Base-by-base conservation (phyloP, 1,284 basidiomycete species). In the Cutaneotrichosporon cyanovorans region DNA sequence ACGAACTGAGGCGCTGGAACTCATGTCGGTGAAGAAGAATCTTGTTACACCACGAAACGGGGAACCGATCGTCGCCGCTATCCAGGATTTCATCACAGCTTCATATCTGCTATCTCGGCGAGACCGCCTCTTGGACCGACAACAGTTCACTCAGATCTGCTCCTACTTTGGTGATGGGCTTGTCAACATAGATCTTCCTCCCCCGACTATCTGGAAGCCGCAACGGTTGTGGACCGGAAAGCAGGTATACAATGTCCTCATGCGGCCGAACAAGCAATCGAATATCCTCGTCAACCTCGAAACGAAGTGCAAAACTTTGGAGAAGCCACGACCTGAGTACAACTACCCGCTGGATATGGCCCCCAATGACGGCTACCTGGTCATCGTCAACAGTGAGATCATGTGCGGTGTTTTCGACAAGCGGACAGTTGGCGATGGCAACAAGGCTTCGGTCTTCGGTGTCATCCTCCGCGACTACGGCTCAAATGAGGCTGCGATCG, bases 381-480 rank as follows among this genome's bases (percentile, higher is more conserved):
- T 98, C 48, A 84, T 99, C 46, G 83, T 92, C 54, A 99, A 98
- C 70, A 92, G 87, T 66, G 92, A 98, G 72, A 91, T 99, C 64
- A 97, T 98, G 89, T 97, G 93, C 63, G 95, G 95, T 41, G 87
- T 93, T 9, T 95, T 98, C 80, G 95, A 99, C 76, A 99, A 99
- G 75, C 88, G 88, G 18, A 97, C 91, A 0, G 87, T 98, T 5
- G 95, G 95, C 48, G 88, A 90, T 62, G 95, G 95, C 46, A 98
- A 98, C 79, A 98, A 98, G 77, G 97, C 96, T 69, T 96, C 90
- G 2, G 89, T 99, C 31, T 99, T 98, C 62, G 93, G 93, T 55
- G 89, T 97, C 42, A 96, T 99, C 60, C 80, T 97, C 73, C 80
- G 95, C 51, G 95, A 99, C 71, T 98, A 95, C 69, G 95, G 95